These are phyloP conservation scores for Corynascus novoguineensis DNA, from an alignment of 495 filamentous ascomycete species.

Conservation along the genomic window DNA sequence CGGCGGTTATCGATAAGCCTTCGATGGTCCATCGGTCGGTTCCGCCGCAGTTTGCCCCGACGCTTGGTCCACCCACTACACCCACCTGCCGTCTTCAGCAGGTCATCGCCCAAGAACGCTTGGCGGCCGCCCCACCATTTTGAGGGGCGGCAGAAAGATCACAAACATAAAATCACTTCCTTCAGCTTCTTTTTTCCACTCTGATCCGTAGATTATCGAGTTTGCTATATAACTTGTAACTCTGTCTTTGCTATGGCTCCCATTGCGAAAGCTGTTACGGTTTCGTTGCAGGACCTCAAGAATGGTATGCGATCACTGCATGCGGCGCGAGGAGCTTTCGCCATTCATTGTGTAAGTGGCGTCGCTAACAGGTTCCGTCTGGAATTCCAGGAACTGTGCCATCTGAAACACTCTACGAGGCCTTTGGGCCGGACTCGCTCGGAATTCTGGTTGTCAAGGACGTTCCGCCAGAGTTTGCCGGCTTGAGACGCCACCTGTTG, in stretches of 20 bases:
- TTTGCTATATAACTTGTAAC: neutral
- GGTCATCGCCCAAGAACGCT: constrained; percentile 11
- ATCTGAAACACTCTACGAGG: constrained; percentile 68
- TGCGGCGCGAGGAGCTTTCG: neutral
- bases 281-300: constrained; percentile 49
- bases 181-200: neutral
- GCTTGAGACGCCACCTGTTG: constrained; percentile 65
- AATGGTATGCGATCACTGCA: constrained; percentile 34
- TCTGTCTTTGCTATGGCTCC: constrained; percentile 33
- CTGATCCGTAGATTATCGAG: neutral
- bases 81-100: constrained; percentile 14
- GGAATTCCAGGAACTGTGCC: constrained; percentile 54
- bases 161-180: neutral
- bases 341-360: constrained; percentile 12
- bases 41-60: neutral
- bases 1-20: constrained; percentile 23
- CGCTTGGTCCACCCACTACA: constrained; percentile 2
- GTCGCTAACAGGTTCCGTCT: constrained; percentile 7
- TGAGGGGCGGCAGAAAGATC: constrained; percentile 8
- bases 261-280: constrained; percentile 44
- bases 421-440: constrained; percentile 86
- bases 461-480: constrained; percentile 62
- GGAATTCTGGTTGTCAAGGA: constrained; percentile 91
- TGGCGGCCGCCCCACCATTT: constrained; percentile 16
- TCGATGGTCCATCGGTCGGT: neutral